These are phyloP conservation scores for Puya raimondii DNA, from an alignment of 176 grass and related monocot genomes.

Conservation along the genomic window DNA sequence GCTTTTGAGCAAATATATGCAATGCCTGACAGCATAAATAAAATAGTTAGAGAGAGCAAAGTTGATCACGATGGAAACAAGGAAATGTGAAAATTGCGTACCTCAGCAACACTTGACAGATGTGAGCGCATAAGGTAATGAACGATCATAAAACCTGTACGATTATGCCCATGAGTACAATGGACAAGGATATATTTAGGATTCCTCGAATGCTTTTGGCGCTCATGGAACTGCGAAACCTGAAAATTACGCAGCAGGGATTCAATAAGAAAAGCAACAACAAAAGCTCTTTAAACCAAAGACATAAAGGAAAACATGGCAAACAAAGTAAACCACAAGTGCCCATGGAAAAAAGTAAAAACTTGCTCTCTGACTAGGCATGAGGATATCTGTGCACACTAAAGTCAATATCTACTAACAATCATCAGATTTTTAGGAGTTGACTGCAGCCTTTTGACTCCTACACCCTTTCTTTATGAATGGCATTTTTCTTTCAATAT, in stretches of 20 bases:
- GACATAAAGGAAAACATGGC: background rate
- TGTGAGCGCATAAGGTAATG: slow-evolving; percentile 93
- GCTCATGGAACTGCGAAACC: slow-evolving; percentile 70
- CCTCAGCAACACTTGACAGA: slow-evolving; percentile 55
- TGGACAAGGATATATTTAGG: slow-evolving; percentile 89
- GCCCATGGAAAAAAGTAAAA: too few species aligned
- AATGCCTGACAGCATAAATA: slow-evolving; percentile 32
- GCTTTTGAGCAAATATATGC: slow-evolving; percentile 64
- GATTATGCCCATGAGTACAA: slow-evolving; percentile 99
- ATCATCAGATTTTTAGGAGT: too few species aligned
- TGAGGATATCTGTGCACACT: too few species aligned
- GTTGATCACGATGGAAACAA: background rate
- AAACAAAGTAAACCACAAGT: background rate
- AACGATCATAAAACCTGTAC: slow-evolving; percentile 98
- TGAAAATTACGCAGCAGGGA: slow-evolving; percentile 13
- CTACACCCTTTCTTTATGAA: too few species aligned
- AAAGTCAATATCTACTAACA: too few species aligned
- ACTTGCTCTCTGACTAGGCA: too few species aligned
- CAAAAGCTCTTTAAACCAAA: background rate
- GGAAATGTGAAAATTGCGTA: slow-evolving; percentile 11
- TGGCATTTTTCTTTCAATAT: too few species aligned
- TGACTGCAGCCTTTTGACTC: too few species aligned
- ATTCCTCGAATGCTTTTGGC: slow-evolving; percentile 65
- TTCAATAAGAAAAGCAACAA: background rate
- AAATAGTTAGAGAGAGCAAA: background rate